A percentile compares a stretch with the other conserved stretches of the same genome.
These are phyloP conservation scores for Entrophospora sp. DNA, from an alignment of 192 early-diverging fungal species.

Conservation along the genomic window DNA sequence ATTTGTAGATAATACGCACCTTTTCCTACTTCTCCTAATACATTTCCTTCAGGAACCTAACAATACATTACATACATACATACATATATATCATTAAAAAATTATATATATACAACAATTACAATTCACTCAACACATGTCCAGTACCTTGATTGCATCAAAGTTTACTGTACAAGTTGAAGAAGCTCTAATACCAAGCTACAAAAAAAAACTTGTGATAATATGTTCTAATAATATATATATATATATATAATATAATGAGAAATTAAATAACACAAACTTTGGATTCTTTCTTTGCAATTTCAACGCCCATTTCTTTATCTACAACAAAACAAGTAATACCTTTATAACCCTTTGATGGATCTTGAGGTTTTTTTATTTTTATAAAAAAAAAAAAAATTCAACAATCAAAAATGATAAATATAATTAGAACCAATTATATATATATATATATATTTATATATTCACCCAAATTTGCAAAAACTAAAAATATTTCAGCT, in stretches of 20 bases:
- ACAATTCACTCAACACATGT: not conserved
- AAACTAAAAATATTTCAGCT: constrained; percentile 93
- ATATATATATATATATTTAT: not conserved
- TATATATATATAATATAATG: not conserved
- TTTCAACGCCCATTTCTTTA: constrained; percentile 79
- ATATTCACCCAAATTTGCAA: constrained; percentile 77
- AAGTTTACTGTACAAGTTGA: constrained; percentile 91
- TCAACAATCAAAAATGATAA: not conserved
- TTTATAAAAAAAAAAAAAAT: no score
- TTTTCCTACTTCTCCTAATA: constrained; percentile 89
- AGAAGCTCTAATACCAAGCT: constrained; percentile 92
- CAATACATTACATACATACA: not conserved
- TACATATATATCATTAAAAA: not conserved
- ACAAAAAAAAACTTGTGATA: not conserved
- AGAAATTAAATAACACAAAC: constrained; percentile 28
- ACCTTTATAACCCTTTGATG: constrained; percentile 87
- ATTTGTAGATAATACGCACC: no score
- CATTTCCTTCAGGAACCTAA: constrained; percentile 71
- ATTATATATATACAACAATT: not conserved
- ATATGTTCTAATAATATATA: not conserved
- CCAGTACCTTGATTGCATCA: constrained; percentile 63
- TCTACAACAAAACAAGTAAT: constrained; percentile 97
- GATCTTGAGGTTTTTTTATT: no score
- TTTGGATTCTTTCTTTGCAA: constrained; percentile 96
- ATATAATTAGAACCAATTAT: not conserved